phyloP scores from a whole-genome alignment of 805 yeast species.

The Wickerhamiella kazuoi region DNA sequence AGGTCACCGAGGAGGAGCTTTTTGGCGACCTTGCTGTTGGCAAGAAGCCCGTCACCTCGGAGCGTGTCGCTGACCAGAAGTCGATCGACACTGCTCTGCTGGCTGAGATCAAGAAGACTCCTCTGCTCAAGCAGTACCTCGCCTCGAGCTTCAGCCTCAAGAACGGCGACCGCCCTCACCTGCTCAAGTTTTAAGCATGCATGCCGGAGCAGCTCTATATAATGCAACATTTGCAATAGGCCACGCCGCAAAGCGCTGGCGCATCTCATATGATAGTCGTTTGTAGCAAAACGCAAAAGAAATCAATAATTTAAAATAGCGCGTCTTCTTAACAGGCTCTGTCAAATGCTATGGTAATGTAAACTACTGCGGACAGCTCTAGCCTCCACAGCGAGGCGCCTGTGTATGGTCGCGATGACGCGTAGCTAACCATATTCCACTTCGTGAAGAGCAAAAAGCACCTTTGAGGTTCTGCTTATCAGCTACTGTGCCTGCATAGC shows the following conservation, averaged over 20 bases:
- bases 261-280: neutral
- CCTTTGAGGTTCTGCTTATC: too few species aligned
- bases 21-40: slow-evolving; percentile 64
- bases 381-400: too few species aligned
- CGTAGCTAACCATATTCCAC: too few species aligned
- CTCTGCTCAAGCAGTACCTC: slow-evolving; percentile 91
- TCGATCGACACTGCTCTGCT: slow-evolving; percentile 79
- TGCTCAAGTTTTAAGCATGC: slow-evolving; percentile 69
- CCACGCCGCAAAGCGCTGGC: neutral
- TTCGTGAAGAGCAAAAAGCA: too few species aligned
- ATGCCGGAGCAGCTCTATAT: neutral
- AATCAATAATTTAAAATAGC: too few species aligned
- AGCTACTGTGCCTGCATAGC: too few species aligned
- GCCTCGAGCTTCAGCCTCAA: slow-evolving; percentile 90
- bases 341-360: too few species aligned
- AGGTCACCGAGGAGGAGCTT: slow-evolving; percentile 72
- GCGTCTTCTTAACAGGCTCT: too few species aligned
- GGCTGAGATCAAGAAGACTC: slow-evolving; percentile 91
- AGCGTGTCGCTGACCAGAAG: slow-evolving; percentile 95
- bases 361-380: too few species aligned
- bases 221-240: neutral
- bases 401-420: too few species aligned
- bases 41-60: slow-evolving; percentile 78
- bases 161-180: slow-evolving; percentile 97
- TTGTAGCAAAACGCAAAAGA: neutral